Evolutionary conservation across 208 protist species (phyloP).

Genomic region (Herpetomonas muscarum): DNA sequence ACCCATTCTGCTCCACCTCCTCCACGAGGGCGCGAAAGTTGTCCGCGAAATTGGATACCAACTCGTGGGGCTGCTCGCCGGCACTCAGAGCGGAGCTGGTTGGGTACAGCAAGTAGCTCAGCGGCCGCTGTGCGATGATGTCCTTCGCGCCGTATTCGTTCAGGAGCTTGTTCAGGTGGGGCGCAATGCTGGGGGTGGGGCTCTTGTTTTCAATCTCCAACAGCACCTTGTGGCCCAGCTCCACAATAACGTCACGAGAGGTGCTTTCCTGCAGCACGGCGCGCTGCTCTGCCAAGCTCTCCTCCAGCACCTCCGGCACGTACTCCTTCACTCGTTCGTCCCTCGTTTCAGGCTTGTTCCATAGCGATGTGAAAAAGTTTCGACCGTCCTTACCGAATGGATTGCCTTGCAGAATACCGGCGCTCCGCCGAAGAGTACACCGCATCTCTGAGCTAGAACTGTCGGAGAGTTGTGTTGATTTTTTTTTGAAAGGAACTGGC

Average conservation of each 20-base stretch:
- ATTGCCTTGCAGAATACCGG: constrained; percentile 39
- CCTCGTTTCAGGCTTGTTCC: constrained; percentile 78
- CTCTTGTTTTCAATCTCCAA: constrained; percentile 82
- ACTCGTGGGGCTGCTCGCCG: constrained; percentile 62
- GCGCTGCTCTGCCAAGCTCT: constrained; percentile 77
- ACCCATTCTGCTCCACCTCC: constrained; percentile 73
- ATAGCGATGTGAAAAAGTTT: constrained; percentile 78
- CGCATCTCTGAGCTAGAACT: constrained; percentile 28
- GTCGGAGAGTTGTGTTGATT: no score
- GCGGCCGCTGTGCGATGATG: constrained; percentile 72
- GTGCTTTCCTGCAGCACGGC: constrained; percentile 73
- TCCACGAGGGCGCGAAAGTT: constrained; percentile 81
- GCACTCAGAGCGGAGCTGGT: constrained; percentile 34
- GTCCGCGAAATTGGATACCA: constrained; percentile 67
- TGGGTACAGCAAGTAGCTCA: constrained; percentile 86
- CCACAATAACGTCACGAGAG: constrained; percentile 79
- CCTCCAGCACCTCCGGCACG: constrained; percentile 80
- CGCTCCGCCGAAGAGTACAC: constrained; percentile 6
- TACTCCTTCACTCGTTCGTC: constrained; percentile 86
- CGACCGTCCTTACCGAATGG: constrained; percentile 31
- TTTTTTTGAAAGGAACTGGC: no score
- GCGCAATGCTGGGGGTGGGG: constrained; percentile 82
- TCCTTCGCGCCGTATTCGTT: constrained; percentile 68
- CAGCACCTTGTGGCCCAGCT: constrained; percentile 74
- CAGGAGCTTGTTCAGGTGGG: constrained; percentile 69